phyloP scores from a whole-genome alignment of 345 rosid species.

The Firmiana major region DNA sequence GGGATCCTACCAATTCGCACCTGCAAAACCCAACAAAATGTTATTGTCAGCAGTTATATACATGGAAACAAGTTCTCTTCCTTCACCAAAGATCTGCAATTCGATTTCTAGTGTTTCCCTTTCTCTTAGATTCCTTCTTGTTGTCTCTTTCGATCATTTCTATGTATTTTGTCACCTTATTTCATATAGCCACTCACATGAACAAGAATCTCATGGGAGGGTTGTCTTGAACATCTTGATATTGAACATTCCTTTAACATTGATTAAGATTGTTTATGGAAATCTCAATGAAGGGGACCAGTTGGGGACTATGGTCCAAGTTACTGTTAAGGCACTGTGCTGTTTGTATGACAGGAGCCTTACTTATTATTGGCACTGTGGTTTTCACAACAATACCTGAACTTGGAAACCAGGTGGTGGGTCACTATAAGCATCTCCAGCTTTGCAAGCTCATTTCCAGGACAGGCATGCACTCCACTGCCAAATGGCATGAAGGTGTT shows the following conservation, averaged over 20 bases:
- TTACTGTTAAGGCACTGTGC: constrained; percentile 4
- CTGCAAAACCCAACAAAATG: constrained; percentile 40
- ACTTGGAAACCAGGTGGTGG: constrained; percentile 60
- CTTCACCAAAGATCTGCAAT: not conserved
- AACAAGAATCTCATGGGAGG: not conserved
- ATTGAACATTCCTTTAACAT: not conserved
- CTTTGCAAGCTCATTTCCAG: constrained; percentile 82
- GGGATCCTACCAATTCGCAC: constrained; percentile 63
- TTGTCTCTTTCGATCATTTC: not conserved
- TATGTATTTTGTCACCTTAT: not conserved
- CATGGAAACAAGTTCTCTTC: not conserved
- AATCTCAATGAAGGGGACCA: constrained; percentile 11
- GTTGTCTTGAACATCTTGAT: not conserved
- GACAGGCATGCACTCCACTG: constrained; percentile 67
- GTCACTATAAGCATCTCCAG: constrained; percentile 62
- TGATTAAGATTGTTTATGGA: not conserved
- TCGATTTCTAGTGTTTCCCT: not conserved
- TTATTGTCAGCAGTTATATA: constrained; percentile 14
- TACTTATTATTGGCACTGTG: not conserved
- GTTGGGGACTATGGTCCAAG: not conserved
- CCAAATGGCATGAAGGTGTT: constrained; percentile 79
- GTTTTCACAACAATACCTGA: constrained; percentile 42
- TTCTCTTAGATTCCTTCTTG: not conserved
- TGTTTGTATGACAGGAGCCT: not conserved
- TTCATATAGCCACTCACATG: not conserved